Conservation (phyloP, 2,329 filamentous ascomycete species). For the Penicillium decumbens region DNA sequence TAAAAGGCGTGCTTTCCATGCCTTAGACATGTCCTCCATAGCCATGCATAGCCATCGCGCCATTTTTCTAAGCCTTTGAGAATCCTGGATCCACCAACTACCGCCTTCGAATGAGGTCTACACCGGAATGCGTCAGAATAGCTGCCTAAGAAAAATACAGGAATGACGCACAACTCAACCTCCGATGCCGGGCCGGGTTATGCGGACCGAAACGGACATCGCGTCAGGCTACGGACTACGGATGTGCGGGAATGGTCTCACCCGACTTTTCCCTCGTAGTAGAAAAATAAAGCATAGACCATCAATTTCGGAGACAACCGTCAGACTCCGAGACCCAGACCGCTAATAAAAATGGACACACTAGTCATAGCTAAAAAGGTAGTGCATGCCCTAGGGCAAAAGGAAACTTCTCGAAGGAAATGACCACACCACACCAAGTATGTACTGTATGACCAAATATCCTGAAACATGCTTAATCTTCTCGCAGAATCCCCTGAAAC, state of each 20-base stretch:
- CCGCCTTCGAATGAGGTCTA: conserved; percentile 1
- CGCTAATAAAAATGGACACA: background rate
- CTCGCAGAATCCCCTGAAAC: conserved; percentile 4
- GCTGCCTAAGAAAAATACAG: background rate
- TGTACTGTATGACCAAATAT: background rate
- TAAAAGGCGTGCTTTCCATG: conserved; percentile 16
- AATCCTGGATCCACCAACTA: background rate
- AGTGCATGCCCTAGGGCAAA: background rate
- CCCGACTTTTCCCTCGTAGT: background rate
- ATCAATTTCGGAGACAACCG: conserved; percentile 8
- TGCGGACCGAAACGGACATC: conserved; percentile 21
- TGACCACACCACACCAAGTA: background rate
- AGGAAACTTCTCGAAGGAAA: background rate
- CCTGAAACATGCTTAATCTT: background rate
- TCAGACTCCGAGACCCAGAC: conserved; percentile 6
- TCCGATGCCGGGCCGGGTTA: conserved; percentile 5
- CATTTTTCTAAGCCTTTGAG: conserved; percentile 4
- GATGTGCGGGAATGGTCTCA: background rate
- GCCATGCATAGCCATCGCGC: conserved; percentile 7
- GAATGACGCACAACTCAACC: conserved; percentile 3
- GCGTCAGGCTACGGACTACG: conserved; percentile 15
- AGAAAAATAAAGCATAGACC: conserved; percentile 5
- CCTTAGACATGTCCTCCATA: conserved; percentile 1
- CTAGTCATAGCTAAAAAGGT: background rate
- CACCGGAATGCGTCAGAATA: conserved; percentile 2